Conservation (phyloP, 2,329 filamentous ascomycete genomes). For the Verticillium albo-atrum region DNA sequence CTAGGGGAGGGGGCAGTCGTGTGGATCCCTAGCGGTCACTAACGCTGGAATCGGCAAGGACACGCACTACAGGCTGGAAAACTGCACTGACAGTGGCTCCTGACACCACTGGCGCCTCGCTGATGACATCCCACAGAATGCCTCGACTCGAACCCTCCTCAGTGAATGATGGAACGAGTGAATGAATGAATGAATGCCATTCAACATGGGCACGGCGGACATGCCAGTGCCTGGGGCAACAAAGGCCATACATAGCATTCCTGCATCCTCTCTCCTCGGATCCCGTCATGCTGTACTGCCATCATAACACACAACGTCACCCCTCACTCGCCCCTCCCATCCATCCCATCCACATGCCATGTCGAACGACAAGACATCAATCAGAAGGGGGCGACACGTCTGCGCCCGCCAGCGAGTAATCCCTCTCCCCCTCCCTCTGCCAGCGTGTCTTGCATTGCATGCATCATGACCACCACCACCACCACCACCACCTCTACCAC, state of each 20-base stretch:
- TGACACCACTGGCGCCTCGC: neutral
- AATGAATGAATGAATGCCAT: no score
- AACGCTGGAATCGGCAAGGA: neutral
- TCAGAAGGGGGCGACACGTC: neutral
- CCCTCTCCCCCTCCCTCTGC: neutral
- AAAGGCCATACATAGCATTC: neutral
- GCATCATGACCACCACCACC: neutral
- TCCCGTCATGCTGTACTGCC: neutral
- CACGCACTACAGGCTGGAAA: neutral
- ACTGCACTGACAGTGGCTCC: neutral
- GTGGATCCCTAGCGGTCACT: neutral
- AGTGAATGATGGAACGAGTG: no score
- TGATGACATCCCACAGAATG: neutral
- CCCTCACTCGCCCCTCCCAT: neutral
- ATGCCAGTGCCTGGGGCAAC: neutral
- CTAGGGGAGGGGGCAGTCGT: neutral
- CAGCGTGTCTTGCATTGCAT: slow-evolving; percentile 14
- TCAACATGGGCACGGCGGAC: no score
- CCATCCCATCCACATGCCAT: neutral
- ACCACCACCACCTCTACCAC: no score
- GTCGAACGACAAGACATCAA: neutral
- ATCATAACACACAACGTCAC: neutral
- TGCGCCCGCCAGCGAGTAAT: neutral
- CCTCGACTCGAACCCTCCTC: neutral
- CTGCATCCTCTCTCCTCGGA: neutral